A percentile compares a stretch with the other conserved stretches of the same genome.
Evolutionary conservation across 2,329 filamentous ascomycete species (phyloP).

Genomic region (Fusarium nisikadoi): DNA sequence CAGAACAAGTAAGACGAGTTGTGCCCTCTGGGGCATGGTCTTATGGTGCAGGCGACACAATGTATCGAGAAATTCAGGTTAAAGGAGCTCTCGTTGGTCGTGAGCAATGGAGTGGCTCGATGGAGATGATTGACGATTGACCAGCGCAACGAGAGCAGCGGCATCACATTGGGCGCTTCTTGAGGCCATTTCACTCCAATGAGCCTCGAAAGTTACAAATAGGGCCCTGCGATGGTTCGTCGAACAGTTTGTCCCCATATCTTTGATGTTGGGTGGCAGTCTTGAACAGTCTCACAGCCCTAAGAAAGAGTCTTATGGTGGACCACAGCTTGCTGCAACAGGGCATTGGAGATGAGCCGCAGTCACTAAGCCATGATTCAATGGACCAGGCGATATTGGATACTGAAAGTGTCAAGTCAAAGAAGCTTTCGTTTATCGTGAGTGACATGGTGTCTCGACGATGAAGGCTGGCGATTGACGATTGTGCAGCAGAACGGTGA

Average conservation of each 20-base stretch:
- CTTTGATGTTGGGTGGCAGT: not conserved
- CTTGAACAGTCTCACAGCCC: too few relatives aligned
- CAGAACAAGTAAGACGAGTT: rapidly evolving
- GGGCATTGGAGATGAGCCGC: not conserved
- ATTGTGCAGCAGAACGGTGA: not conserved
- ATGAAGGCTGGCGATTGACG: not conserved
- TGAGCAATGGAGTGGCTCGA: not conserved
- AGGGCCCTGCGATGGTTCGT: too few relatives aligned
- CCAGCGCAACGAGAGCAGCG: not conserved
- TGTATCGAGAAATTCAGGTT: rapidly evolving
- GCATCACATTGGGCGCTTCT: too few relatives aligned
- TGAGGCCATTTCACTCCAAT: not conserved
- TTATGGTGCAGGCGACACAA: not conserved
- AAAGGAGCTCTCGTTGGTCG: not conserved
- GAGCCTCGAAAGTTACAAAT: rapidly evolving
- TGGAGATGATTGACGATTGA: not conserved
- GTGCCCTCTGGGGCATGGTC: rapidly evolving
- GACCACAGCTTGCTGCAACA: not conserved
- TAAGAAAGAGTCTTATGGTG: rapidly evolving
- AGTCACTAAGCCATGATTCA: not conserved
- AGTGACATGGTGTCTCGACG: not conserved
- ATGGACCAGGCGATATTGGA: rapidly evolving
- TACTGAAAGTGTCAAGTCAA: rapidly evolving
- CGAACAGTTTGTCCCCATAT: rapidly evolving
- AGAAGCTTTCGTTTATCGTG: not conserved